These are phyloP conservation scores for Malus hybrid DNA, from an alignment of 331 rosid genomes.

Conservation along the genomic window DNA sequence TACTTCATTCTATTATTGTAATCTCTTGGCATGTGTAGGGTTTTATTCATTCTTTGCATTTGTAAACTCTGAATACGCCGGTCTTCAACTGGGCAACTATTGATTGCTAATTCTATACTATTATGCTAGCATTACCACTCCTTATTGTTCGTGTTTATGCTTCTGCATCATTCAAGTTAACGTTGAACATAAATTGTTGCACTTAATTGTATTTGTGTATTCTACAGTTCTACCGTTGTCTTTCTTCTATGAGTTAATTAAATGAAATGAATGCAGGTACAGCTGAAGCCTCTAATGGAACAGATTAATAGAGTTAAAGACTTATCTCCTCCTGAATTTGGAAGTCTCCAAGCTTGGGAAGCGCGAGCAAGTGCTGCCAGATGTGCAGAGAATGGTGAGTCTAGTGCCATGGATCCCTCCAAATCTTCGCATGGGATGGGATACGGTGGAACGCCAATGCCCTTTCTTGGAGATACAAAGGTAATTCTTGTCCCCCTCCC, in stretches of 20 bases:
- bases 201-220: background rate
- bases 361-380: constrained; percentile 80
- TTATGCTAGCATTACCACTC: background rate
- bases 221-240: background rate
- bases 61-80: background rate
- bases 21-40: background rate
- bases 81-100: background rate
- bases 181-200: background rate
- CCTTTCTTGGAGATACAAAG: constrained; percentile 90
- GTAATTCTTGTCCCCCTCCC: constrained; percentile 28
- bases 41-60: background rate
- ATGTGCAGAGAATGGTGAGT: constrained; percentile 74
- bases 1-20: background rate
- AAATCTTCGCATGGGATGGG: constrained; percentile 64
- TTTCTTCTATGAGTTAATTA: background rate
- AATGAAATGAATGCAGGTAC: constrained; percentile 48
- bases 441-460: constrained; percentile 82
- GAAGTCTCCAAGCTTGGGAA: constrained; percentile 96
- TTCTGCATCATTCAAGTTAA: constrained; percentile 9
- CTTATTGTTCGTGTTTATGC: background rate
- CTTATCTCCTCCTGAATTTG: constrained; percentile 88
- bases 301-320: constrained; percentile 85
- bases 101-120: background rate
- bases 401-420: constrained; percentile 54
- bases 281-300: constrained; percentile 85